Conservation (phyloP, 805 yeast species). For the Schizosaccharomyces octosporus region DNA sequence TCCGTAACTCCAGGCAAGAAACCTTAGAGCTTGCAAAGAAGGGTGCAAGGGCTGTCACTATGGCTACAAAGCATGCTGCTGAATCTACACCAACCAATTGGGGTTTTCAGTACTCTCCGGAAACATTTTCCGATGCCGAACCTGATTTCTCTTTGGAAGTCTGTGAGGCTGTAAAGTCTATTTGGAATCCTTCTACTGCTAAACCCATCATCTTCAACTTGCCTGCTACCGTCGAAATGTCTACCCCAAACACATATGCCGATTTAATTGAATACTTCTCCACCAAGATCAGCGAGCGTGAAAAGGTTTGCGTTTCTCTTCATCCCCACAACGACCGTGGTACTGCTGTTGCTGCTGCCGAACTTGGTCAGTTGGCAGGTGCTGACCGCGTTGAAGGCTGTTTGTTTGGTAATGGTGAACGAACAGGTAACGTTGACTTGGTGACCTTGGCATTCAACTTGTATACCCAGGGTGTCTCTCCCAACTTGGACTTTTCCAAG, state of each 20-base stretch:
- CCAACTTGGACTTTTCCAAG: conserved; percentile 47
- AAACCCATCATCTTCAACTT: conserved; percentile 54
- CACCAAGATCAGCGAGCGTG: conserved; percentile 36
- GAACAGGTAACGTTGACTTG: conserved; percentile 68
- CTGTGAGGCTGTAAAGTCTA: conserved; percentile 50
- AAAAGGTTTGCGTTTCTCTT: conserved; percentile 45
- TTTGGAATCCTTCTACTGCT: conserved; percentile 45
- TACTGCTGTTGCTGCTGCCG: conserved; percentile 75
- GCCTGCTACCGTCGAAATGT: conserved; percentile 68
- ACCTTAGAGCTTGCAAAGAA: conserved; percentile 35
- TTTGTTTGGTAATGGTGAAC: conserved; percentile 64
- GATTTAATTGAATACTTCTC: conserved; percentile 61
- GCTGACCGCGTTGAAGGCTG: conserved; percentile 80
- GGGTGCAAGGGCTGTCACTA: conserved; percentile 36
- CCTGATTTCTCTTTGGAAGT: conserved; percentile 37
- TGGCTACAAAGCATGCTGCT: conserved; percentile 47
- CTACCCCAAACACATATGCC: conserved; percentile 61
- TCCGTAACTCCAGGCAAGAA: conserved; percentile 30
- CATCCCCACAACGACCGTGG: conserved; percentile 76
- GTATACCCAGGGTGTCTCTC: conserved; percentile 56
- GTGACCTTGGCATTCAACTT: conserved; percentile 55
- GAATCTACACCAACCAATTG: conserved; percentile 29
- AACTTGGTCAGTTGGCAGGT: conserved; percentile 58
- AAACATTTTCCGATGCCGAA: conserved; percentile 48
- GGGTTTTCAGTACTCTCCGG: conserved; percentile 63